Percentiles rank a stretch among this genome's conserved stretches.
These are phyloP conservation scores for Aurantiochytrium sp. DNA, from an alignment of 108 stramenopile species.

Conservation along the genomic window DNA sequence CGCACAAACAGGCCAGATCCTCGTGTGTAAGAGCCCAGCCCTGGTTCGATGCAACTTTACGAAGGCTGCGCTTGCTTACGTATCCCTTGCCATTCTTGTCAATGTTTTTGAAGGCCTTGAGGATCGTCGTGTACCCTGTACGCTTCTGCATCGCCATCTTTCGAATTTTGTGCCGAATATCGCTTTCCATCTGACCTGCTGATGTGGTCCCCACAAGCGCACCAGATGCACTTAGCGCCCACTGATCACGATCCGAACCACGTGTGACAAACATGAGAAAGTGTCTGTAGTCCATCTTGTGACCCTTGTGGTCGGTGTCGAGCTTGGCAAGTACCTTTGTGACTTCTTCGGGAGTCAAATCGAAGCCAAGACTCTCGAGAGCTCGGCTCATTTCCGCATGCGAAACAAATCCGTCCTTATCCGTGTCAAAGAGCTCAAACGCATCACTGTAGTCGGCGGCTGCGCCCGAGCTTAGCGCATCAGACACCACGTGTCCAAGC, in stretches of 20 bases:
- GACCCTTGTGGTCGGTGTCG: neutral
- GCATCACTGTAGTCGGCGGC: neutral
- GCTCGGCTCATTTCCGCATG: neutral
- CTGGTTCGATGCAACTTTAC: neutral
- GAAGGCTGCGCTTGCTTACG: neutral
- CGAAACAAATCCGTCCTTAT: neutral
- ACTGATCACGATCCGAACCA: neutral
- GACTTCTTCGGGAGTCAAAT: neutral
- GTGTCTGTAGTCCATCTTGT: neutral
- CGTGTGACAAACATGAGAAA: conserved; percentile 12
- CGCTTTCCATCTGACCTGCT: neutral
- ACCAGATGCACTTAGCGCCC: neutral
- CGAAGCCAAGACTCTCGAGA: neutral
- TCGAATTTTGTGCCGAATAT: neutral
- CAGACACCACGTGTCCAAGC: neutral
- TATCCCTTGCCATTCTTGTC: neutral
- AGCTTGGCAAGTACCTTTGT: neutral
- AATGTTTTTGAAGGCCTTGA: neutral
- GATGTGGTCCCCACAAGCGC: neutral
- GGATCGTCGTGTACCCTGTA: neutral
- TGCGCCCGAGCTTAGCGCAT: neutral
- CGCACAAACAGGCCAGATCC: neutral
- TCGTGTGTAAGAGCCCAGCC: neutral
- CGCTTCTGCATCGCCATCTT: neutral
- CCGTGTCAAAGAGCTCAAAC: neutral